phyloP scores from a whole-genome alignment of 345 rosid species.

The Heritiera fomes region DNA sequence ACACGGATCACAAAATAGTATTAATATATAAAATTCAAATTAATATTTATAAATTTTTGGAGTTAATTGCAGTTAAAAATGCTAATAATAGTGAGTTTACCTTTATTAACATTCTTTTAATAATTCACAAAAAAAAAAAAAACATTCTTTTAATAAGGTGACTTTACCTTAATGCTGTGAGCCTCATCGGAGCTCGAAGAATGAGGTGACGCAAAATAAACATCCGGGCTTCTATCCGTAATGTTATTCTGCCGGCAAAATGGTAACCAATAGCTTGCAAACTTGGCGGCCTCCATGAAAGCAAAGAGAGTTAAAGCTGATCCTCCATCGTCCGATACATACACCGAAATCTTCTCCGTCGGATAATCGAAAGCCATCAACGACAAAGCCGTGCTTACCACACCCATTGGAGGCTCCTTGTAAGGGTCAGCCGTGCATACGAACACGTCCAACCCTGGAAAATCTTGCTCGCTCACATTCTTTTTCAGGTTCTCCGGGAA shows the following conservation, averaged over 20 bases:
- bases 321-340: slow-evolving; percentile 84
- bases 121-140: no score
- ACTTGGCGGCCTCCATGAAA: slow-evolving; percentile 68
- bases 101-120: no score
- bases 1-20: no score
- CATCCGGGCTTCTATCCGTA: slow-evolving; percentile 55
- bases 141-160: no score
- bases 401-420: slow-evolving; percentile 77
- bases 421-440: slow-evolving; percentile 88
- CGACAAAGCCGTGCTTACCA: slow-evolving; percentile 72
- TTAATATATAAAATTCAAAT: no score
- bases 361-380: slow-evolving; percentile 83
- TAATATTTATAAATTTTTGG: no score
- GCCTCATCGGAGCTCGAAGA: slow-evolving; percentile 25
- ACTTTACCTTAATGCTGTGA: slow-evolving; percentile 48
- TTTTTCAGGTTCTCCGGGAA: slow-evolving; percentile 45
- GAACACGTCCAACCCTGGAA: slow-evolving; percentile 64
- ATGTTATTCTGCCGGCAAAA: slow-evolving; percentile 53
- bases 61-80: no score
- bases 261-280: slow-evolving; percentile 70
- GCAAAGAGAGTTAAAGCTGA: slow-evolving; percentile 70
- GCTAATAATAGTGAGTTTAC: no score
- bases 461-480: slow-evolving; percentile 30
- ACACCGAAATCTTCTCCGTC: slow-evolving; percentile 61
- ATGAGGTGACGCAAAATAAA: slow-evolving; percentile 44